A percentile compares a stretch with the other conserved stretches of the same genome.
phyloP scores from a whole-genome alignment of 306 rosid species.

The Geum urbanum region DNA sequence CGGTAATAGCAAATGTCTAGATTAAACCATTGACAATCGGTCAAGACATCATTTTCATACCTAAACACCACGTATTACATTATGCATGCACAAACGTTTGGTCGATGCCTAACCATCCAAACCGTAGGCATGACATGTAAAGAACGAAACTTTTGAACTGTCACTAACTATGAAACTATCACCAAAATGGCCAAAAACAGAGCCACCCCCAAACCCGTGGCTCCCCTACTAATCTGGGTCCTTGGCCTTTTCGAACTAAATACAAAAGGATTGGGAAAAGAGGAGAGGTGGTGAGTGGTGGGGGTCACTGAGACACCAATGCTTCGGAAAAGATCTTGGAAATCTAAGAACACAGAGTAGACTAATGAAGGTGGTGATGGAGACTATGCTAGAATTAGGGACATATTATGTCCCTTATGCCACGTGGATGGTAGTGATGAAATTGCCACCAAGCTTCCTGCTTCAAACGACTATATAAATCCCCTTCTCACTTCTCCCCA shows the following conservation, averaged over 20 bases:
- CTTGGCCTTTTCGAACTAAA: neutral
- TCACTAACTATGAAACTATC: neutral
- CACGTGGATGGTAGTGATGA: neutral
- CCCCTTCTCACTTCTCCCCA: neutral
- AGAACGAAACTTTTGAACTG: neutral
- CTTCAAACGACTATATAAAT: neutral
- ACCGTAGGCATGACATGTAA: neutral
- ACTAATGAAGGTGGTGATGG: conserved; percentile 6
- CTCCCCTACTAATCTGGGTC: neutral
- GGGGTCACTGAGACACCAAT: neutral
- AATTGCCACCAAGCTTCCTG: neutral
- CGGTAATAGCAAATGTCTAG: neutral
- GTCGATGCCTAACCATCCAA: neutral
- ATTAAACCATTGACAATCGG: no score
- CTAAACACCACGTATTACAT: neutral
- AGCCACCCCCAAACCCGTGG: neutral
- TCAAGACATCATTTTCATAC: neutral
- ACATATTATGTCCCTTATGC: neutral
- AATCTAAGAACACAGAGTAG: neutral
- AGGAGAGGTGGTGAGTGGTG: neutral
- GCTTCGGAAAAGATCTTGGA: neutral
- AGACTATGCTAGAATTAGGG: neutral
- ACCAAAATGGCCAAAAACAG: neutral
- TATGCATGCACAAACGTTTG: neutral
- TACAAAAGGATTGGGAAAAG: neutral